Base-by-base conservation (phyloP, 2,329 filamentous ascomycete genomes). In the Cytospora mali region DNA sequence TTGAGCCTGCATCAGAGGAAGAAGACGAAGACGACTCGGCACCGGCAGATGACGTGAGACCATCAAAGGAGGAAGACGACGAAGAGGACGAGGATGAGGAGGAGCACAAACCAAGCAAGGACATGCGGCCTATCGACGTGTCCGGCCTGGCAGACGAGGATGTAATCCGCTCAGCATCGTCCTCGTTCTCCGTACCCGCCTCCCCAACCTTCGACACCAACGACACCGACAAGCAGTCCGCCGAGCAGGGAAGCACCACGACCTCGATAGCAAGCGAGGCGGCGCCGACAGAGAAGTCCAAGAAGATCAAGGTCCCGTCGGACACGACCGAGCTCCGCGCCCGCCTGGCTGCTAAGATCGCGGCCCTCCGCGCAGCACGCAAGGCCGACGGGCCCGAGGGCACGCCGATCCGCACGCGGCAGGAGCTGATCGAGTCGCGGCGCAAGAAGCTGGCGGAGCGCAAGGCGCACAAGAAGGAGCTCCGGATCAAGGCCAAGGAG, bases 341-440 rank as follows among this genome's bases (percentile, higher is more conserved):
- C 62, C 89, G 93, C 51, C 82, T 99, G 56, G 88, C 90, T 62
- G 90, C 91, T 69, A 90, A 88, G 66, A 93, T 99, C 61, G 91
- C 95, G 69, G 89, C 89, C 52, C 86, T 98, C 55, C 90, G 94
- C 64, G 90, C 91, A 11, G 88, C 88, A 28, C 88, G 95, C 64
- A 97, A 97, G 75, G 93, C 94, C 6, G 92, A 96, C 69, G 92
- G 90, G 6, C 83, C 88, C 0, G 88, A 96, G 69, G 92, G 92
- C 64, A 89, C 90, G 71, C 88, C 90, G 18, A 91, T 94, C 62
- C 88, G 90, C 67, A 96, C 92, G 65, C 87, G 95, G 65, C 90
- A 96, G 76, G 93, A 98, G 73, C 84, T 99, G 14, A 92, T 99
- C 69, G 95, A 98, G 76, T 86, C 91, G 51, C 87, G 95, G 49